These are phyloP conservation scores for Datisca glomerata DNA, from an alignment of 306 rosid species.

Conservation along the genomic window DNA sequence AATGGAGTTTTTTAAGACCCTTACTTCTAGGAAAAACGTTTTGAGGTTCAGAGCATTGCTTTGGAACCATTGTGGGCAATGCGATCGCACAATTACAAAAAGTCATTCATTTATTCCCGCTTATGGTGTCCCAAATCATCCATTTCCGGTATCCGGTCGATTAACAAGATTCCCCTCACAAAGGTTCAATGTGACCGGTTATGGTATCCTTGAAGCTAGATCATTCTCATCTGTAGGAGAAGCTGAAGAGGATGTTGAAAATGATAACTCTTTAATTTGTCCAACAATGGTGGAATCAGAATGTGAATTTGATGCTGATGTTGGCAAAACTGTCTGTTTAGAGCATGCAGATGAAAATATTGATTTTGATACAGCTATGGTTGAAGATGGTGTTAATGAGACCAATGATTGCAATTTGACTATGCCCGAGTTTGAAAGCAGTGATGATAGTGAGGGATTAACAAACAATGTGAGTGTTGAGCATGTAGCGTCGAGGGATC, in stretches of 20 bases:
- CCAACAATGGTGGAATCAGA: conserved; percentile 5
- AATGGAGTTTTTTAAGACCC: conserved; percentile 29
- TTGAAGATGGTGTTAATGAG: conserved; percentile 17
- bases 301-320: conserved; percentile 39
- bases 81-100: conserved; percentile 13
- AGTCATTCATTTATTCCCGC: conserved; percentile 13
- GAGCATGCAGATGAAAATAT: conserved; percentile 15
- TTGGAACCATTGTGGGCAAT: conserved; percentile 13
- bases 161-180: conserved; percentile 7
- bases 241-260: conserved; percentile 10
- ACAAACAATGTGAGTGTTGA: conserved; percentile 13
- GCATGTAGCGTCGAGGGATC: conserved; percentile 32
- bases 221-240: conserved; percentile 25
- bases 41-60: conserved; percentile 26
- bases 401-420: conserved; percentile 9
- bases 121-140: conserved; percentile 13
- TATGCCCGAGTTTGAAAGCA: conserved; percentile 16
- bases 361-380: conserved; percentile 8
- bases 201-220: conserved; percentile 10
- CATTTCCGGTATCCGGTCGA: conserved; percentile 14
- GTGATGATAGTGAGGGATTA: conserved; percentile 12
- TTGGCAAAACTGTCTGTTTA: conserved; percentile 24
- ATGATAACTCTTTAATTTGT: conserved; percentile 8
- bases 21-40: conserved; percentile 27
- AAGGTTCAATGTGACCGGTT: conserved; percentile 16